Conservation (phyloP, 148 eudicot genomes). For the Selenicereus undatus region DNA sequence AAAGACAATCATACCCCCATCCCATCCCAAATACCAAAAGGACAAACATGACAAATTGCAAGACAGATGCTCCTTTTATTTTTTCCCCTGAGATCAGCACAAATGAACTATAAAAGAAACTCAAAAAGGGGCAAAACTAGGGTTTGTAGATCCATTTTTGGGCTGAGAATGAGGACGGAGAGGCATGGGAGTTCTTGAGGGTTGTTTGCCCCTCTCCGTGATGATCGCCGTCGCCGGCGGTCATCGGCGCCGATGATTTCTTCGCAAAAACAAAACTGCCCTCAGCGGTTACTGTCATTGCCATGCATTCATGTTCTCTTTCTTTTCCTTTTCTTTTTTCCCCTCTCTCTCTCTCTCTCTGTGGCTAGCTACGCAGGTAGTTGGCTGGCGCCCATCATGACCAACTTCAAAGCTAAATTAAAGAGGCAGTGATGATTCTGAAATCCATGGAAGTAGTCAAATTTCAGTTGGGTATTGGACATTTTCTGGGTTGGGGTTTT, state of each 20-base stretch:
- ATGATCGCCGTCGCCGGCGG: neutral
- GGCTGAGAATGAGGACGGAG: constrained; percentile 21
- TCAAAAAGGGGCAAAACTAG: neutral
- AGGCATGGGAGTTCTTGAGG: constrained; percentile 11
- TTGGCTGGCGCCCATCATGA: neutral
- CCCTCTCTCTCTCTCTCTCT: neutral
- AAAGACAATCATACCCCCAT: too few species aligned
- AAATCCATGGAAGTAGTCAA: neutral
- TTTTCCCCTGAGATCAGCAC: too few species aligned
- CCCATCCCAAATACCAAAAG: too few species aligned
- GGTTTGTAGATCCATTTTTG: neutral
- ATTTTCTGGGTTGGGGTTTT: neutral
- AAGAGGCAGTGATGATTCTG: neutral
- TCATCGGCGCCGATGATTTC: constrained; percentile 23
- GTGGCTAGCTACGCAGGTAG: constrained; percentile 2
- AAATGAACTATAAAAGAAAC: too few species aligned
- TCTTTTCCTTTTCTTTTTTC: neutral
- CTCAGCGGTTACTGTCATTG: neutral
- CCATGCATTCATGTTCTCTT: neutral
- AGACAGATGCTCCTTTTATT: too few species aligned
- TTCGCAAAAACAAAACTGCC: constrained; percentile 12
- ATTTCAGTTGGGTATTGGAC: neutral
- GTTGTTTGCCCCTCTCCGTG: constrained; percentile 21
- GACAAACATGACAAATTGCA: too few species aligned
- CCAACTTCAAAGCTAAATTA: neutral